Evolutionary conservation across 2,329 filamentous ascomycete species (phyloP), one percentile per base, ranked within the genome.

Genomic region (Plenodomus biglobosus): DNA sequence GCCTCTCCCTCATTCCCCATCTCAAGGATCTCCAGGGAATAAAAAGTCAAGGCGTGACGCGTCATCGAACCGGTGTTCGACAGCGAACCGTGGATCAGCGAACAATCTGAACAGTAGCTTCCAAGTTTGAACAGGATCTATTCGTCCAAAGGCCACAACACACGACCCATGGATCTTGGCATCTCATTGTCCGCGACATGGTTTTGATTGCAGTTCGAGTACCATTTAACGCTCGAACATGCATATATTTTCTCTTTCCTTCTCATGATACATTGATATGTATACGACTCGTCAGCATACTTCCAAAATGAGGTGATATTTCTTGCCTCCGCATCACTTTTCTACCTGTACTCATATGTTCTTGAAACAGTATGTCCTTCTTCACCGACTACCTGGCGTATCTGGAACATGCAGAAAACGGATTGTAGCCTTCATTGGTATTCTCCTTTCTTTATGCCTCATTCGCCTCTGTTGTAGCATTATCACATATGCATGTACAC

Each of bases 1-100:
- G 10, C 50, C 55, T 24, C 44, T 50, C 38, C 66, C 62, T 10
- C 73, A 49, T 4, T 68, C 52, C 1, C 55, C 50, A 18, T 38
- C 52, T 8, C 56, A 59, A 6, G 47, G 41, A 38, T 42, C 56
- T n/a, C 22, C 42, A 1, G 16, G 8, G 18, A 22, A 30, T 17
- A 44, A 43, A 40, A 52, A 36, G 6, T n/a, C 46, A 32, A 47
- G 46, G 15, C 38, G 36, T 8, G 46, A 52, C 3, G 24, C 46
- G 17, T 42, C 45, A n/a, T 36, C 52, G 15, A 37, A 40, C n/a
- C 50, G 46, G 19, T 38, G 44, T 16, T 15, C 36, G 7, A 38
- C 43, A 27, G 30, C 46, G 11, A 46, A 58, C 15, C 60, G 48
- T 8, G 40, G 51, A 24, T 60, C 60, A 1, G 47, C 53, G n/a